A percentile compares a stretch with the other conserved stretches of the same genome.
Evolutionary conservation across 257 asterid species (phyloP).

Genomic region (Plantago ovata): DNA sequence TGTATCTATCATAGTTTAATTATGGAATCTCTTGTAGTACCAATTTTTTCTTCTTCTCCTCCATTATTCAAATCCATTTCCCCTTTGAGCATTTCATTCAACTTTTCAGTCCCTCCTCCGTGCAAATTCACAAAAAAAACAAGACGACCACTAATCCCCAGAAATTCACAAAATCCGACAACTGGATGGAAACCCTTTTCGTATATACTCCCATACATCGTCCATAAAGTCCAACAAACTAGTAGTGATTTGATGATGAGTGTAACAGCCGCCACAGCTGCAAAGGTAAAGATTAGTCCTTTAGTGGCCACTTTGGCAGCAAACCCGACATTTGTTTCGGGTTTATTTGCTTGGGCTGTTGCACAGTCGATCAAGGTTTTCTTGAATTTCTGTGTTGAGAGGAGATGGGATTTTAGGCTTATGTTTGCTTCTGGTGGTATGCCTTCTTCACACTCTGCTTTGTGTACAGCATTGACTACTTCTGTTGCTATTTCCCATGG

Average conservation of each 20-base stretch:
- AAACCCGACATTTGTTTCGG: slow-evolving; percentile 82
- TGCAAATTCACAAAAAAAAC: too few relatives aligned
- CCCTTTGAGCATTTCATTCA: too few relatives aligned
- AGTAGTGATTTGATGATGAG: slow-evolving; percentile 44
- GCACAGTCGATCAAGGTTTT: slow-evolving; percentile 78
- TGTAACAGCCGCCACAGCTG: slow-evolving; percentile 49
- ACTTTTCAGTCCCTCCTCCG: too few relatives aligned
- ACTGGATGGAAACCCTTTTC: too few relatives aligned
- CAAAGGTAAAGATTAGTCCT: slow-evolving; percentile 81
- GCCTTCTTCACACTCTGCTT: slow-evolving; percentile 83
- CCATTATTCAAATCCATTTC: too few relatives aligned
- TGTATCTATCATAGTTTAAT: too few relatives aligned
- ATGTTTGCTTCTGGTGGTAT: slow-evolving; percentile 78
- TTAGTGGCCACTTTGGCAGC: slow-evolving; percentile 68
- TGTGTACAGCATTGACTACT: slow-evolving; percentile 84
- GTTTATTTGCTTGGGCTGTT: slow-evolving; percentile 56
- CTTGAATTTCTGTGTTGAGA: slow-evolving; percentile 75
- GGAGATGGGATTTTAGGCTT: slow-evolving; percentile 72
- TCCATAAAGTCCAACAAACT: too few relatives aligned
- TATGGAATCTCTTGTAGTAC: too few relatives aligned
- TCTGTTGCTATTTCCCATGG: slow-evolving; percentile 90
- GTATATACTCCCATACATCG: too few relatives aligned
- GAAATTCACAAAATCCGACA: too few relatives aligned
- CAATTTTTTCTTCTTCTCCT: too few relatives aligned
- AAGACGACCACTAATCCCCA: too few relatives aligned